These are phyloP conservation scores for Postia placenta DNA, from an alignment of 768 basidiomycete genomes.

Conservation along the genomic window DNA sequence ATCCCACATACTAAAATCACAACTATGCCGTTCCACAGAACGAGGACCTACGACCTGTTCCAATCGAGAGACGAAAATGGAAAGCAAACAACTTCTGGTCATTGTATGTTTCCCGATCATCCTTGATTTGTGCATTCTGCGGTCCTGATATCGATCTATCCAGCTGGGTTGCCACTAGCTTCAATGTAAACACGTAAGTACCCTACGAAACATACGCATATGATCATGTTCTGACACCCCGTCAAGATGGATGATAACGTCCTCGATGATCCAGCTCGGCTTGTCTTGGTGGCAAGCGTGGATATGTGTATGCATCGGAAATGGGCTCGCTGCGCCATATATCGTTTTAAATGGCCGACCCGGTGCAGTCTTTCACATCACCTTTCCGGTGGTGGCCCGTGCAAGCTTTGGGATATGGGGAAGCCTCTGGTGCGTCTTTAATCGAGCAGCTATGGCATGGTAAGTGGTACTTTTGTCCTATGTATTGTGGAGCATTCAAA, in stretches of 20 bases:
- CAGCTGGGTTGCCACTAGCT: constrained; percentile 78
- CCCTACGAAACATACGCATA: background rate
- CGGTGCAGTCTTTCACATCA: constrained; percentile 72
- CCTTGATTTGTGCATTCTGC: too few relatives aligned
- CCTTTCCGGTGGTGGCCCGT: constrained; percentile 68
- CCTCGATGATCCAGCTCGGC: constrained; percentile 66
- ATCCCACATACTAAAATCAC: constrained; percentile 5
- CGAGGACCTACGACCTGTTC: constrained; percentile 67
- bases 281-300: constrained; percentile 84
- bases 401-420: constrained; percentile 80
- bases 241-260: constrained; percentile 67
- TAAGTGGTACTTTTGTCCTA: constrained; percentile 24
- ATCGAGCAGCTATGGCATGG: constrained; percentile 70
- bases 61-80: constrained; percentile 60
- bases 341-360: constrained; percentile 73
- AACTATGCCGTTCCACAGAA: constrained; percentile 36
- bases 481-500: background rate
- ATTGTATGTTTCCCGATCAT: constrained; percentile 55
- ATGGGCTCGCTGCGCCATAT: constrained; percentile 46
- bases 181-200: constrained; percentile 69
- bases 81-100: constrained; percentile 56
- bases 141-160: background rate
- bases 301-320: constrained; percentile 65
- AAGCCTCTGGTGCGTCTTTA: constrained; percentile 74
- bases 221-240: background rate